Evolutionary conservation across 768 basidiomycete species (phyloP), one percentile per base, ranked within the genome.

Genomic region (Russula dissimulans): DNA sequence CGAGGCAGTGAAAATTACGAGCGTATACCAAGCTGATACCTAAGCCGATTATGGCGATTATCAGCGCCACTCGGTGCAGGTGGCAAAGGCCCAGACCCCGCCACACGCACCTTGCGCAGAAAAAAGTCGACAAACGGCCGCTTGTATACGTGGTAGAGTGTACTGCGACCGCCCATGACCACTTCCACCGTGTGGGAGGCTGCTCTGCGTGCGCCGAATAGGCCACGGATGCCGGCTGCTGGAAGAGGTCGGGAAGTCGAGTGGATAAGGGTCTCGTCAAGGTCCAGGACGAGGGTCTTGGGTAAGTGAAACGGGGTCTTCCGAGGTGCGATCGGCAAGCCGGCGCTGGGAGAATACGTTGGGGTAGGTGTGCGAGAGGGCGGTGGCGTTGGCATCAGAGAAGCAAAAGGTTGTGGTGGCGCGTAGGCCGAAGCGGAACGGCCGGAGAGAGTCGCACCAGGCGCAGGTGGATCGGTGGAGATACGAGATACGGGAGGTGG

Each of bases 231-330:
- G 36, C 76, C 71, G 61, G 73, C 67, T 66, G 75, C 67, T 8
- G 77, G 71, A 38, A 88, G 78, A 29, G 90, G 87, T 41, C 92
- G 80, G 17, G 93, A 91, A 0, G 97, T 98, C 2, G 95, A 97
- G 70, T 99, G 97, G 59, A 98, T 98, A 50, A 99, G 83, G 0
- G 97, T 99, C 75, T 99, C 97, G 71, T 99, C 97, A 54, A 99
- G 79, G 75, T 99, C 97, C 46, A 99, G 83, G 34, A 99, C 94
- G 41, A 99, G 85, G 0, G 94, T 97, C 77, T 99, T 99, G 31
- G 83, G 93, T 36, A 83, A 77, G 67, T 87, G 87, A 64, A 95
- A 87, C 3, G 87, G 85, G 0, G 86, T 82, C 68, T 80, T 85
- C 65, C 83, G 81, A 12, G 78, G 65, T 17, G 72, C 65, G 26